These are phyloP conservation scores for Aphanomyces astaci DNA, from an alignment of 352 stramenopile genomes.

Conservation along the genomic window DNA sequence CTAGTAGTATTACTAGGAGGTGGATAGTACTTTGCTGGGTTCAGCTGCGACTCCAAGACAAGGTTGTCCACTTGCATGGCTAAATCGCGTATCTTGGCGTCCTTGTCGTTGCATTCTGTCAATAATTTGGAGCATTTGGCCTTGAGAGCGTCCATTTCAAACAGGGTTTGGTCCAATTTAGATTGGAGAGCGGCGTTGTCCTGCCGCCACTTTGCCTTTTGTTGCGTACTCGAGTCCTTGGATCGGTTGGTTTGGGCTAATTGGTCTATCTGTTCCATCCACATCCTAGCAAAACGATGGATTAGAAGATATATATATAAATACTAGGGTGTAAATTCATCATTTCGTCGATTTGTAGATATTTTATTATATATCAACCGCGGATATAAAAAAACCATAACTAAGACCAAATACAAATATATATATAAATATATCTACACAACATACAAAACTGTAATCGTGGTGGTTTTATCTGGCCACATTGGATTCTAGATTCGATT, in stretches of 20 bases:
- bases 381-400: no score
- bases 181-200: slow-evolving; percentile 11
- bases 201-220: background rate
- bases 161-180: slow-evolving; percentile 7
- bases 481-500: no score
- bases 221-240: background rate
- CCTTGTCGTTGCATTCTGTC: slow-evolving; percentile 35
- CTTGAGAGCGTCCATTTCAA: slow-evolving; percentile 27
- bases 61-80: slow-evolving; percentile 44
- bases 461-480: no score
- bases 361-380: no score
- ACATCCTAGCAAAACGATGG: background rate
- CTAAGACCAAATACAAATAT: no score
- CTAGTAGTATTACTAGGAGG: no score
- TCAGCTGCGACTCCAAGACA: slow-evolving; percentile 51
- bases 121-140: slow-evolving; percentile 38
- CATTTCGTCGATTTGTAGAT: no score
- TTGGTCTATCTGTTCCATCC: slow-evolving; percentile 7
- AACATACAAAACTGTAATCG: no score
- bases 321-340: no score
- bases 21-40: slow-evolving; percentile 30
- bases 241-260: background rate
- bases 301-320: no score
- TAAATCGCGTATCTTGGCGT: slow-evolving; percentile 39
- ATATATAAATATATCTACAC: no score